Evolutionary conservation across 169 alveolate genomes (phyloP), one percentile per base, ranked within the genome.

Genomic region (Cryptosporidium xiaoi): DNA sequence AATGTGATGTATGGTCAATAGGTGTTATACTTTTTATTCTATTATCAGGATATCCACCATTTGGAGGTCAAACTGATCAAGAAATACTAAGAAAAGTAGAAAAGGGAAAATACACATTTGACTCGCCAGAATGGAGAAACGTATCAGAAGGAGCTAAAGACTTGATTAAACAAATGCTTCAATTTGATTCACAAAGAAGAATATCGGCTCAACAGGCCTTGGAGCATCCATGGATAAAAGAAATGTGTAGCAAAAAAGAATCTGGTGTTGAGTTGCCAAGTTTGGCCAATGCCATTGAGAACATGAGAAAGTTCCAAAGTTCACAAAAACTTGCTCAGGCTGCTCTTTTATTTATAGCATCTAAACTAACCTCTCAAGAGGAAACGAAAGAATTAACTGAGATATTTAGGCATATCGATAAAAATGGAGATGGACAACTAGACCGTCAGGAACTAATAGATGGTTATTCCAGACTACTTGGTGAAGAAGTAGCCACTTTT

Each of bases 141-240:
- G 93, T 96, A 44, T 93, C 98, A 51, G 95, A 91, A 36, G 97
- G 96, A 64, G 99, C 97, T 3, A 96, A 96, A 84, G 96, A 95
- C 40, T 93, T 97, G 56, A 95, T 97, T 3, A 90, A 91, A 66
- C 91, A 93, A 83, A 92, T 97, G 95, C 91, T 97, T 66, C 91
- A 92, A 27, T 93, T 82, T 77, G 97, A 97, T 58, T 95, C 97
- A 33, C 91, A 93, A 66, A 92, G 95, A 91, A 69, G 99, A 55
- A 66, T 92, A 15, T 92, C 97, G 62, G 99, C 99, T 5, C 93
- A 93, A 66, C 96, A 95, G 82, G 98, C 98, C 7, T 91, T 96
- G 67, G 83, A 91, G 53, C 97, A 97, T 83, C 93, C 93, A 13
- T 97, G 98, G 98, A 93, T 97, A 44, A 84, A 77, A 87, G 53